A percentile compares a stretch with the other conserved stretches of the same genome.
phyloP scores from a whole-genome alignment of 192 early-diverging fungal species.

The Rhizophlyctis rosea region DNA sequence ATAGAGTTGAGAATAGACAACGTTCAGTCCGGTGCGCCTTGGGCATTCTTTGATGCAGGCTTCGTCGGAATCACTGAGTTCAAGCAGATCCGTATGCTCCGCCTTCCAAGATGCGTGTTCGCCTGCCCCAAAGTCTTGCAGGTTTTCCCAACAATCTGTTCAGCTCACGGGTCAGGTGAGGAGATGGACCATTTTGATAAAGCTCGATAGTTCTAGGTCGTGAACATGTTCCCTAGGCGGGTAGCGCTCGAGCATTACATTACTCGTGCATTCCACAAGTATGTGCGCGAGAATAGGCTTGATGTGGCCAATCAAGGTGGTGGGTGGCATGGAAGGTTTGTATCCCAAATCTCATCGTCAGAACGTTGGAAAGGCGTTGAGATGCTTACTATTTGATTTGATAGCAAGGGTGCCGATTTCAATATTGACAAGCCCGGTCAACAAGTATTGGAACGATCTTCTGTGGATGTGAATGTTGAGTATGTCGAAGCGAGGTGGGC shows the following conservation, averaged over 20 bases:
- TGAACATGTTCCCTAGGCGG: not conserved
- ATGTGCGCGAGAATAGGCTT: conserved; percentile 8
- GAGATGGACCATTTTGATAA: no score
- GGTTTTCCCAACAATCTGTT: conserved; percentile 30
- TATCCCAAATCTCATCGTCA: not conserved
- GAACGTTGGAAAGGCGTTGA: not conserved
- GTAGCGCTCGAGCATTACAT: conserved; percentile 46
- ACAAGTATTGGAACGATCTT: conserved; percentile 51
- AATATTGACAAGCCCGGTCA: conserved; percentile 47
- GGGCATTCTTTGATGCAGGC: no score
- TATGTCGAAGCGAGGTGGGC: conserved; percentile 37
- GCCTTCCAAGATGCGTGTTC: conserved; percentile 44
- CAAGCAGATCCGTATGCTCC: conserved; percentile 48
- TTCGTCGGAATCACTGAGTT: no score
- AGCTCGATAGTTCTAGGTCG: no score
- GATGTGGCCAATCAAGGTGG: conserved; percentile 11
- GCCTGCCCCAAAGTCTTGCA: conserved; percentile 26
- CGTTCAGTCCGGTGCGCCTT: conserved; percentile 13
- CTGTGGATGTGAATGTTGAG: conserved; percentile 27
- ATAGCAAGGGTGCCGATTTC: conserved; percentile 16
- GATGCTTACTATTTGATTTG: not conserved
- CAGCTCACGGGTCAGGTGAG: conserved; percentile 23
- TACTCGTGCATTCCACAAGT: conserved; percentile 19
- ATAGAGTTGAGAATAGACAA: conserved; percentile 20
- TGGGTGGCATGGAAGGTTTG: conserved; percentile 17